These are phyloP conservation scores for Fusarium sp. DNA, from an alignment of 2,329 filamentous ascomycete species.

Conservation along the genomic window DNA sequence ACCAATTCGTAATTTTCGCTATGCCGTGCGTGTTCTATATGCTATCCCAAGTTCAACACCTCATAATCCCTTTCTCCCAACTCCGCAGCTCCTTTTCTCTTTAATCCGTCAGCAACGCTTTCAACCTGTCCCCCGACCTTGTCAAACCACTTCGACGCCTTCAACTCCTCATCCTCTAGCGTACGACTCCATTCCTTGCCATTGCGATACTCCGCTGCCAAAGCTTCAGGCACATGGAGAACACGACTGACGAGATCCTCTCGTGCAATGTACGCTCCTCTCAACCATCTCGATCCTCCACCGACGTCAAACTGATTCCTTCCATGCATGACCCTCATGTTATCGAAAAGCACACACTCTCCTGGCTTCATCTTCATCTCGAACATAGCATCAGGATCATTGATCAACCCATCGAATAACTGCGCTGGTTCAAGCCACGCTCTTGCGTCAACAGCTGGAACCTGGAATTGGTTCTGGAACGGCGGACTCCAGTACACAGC, in stretches of 20 bases:
- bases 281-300: slow-evolving; percentile 79
- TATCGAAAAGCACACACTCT: slow-evolving; percentile 94
- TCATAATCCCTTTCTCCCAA: slow-evolving; percentile 32
- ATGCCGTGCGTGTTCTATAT: slow-evolving; percentile 4
- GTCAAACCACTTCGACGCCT: slow-evolving; percentile 40
- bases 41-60: slow-evolving; percentile 19
- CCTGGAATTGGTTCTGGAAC: slow-evolving; percentile 71
- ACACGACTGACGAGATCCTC: slow-evolving; percentile 55
- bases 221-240: slow-evolving; percentile 42
- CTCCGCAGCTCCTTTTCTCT: slow-evolving; percentile 32
- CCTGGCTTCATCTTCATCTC: slow-evolving; percentile 80
- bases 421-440: slow-evolving; percentile 61
- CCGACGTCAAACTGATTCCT: slow-evolving; percentile 75
- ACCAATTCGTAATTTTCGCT: slow-evolving; percentile 11
- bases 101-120: slow-evolving; percentile 12
- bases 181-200: slow-evolving; percentile 39
- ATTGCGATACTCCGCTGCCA: slow-evolving; percentile 41
- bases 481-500: slow-evolving; percentile 75
- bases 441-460: slow-evolving; percentile 34
- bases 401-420: slow-evolving; percentile 68
- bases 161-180: slow-evolving; percentile 40
- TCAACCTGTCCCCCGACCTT: slow-evolving; percentile 30
- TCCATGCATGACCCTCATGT: slow-evolving; percentile 85
- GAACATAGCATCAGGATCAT: slow-evolving; percentile 67
- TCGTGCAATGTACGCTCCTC: slow-evolving; percentile 81